phyloP scores from a whole-genome alignment of 352 stramenopile genomes.

The Globisporangium iwayamae region DNA sequence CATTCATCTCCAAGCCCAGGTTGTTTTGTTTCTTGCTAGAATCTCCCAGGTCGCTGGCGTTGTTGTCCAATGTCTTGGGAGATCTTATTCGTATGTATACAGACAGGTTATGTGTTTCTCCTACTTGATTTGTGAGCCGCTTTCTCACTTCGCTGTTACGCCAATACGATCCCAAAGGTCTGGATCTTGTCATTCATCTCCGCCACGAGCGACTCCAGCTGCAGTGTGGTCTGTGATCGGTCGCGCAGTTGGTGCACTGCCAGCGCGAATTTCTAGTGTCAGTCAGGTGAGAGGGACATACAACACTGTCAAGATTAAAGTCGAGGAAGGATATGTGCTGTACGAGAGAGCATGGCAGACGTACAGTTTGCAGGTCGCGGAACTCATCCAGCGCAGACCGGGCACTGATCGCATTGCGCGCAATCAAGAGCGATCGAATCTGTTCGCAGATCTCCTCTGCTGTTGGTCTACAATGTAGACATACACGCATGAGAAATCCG shows the following conservation, averaged over 20 bases:
- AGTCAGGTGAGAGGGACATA: background rate
- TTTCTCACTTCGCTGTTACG: conserved; percentile 17
- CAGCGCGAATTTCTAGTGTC: conserved; percentile 33
- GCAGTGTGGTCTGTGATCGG: conserved; percentile 51
- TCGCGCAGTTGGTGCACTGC: conserved; percentile 57
- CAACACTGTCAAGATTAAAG: conserved; percentile 5
- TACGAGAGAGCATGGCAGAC: background rate
- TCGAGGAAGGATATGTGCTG: background rate
- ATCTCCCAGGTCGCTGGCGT: background rate
- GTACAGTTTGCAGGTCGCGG: conserved; percentile 50
- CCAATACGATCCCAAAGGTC: conserved; percentile 51
- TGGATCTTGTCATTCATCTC: conserved; percentile 75
- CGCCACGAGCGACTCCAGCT: conserved; percentile 55
- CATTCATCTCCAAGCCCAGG: too few relatives aligned
- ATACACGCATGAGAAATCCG: background rate
- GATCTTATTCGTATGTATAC: conserved; percentile 12
- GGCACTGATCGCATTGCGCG: conserved; percentile 32
- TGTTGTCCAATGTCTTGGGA: background rate
- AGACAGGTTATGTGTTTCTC: conserved; percentile 8
- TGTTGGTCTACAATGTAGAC: conserved; percentile 23
- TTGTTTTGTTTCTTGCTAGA: too few relatives aligned
- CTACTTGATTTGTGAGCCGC: background rate
- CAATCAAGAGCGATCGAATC: conserved; percentile 41
- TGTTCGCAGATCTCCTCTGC: conserved; percentile 60
- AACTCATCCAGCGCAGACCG: conserved; percentile 58